A percentile compares a stretch with the other conserved stretches of the same genome.
These are phyloP conservation scores for Colletotrichum paranaense DNA, from an alignment of 2,329 filamentous ascomycete genomes.

Conservation along the genomic window DNA sequence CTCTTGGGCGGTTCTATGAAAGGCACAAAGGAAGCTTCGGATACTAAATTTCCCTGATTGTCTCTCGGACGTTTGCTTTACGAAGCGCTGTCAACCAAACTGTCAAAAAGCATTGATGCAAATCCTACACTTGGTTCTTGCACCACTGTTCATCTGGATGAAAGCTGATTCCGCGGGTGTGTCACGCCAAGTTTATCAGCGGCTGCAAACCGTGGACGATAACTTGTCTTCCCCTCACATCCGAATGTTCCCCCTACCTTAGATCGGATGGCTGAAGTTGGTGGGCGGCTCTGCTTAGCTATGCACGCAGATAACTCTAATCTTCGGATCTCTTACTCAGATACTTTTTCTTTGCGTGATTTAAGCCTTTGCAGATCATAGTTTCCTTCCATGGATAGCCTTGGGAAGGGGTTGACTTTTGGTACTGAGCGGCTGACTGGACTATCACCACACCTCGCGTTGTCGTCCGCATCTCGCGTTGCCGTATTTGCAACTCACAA, in stretches of 20 bases:
- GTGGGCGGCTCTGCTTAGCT: background rate
- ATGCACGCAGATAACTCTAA: background rate
- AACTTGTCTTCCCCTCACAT: background rate
- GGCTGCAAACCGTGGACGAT: background rate
- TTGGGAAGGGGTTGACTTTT: background rate
- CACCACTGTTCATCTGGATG: background rate
- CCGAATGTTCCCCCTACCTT: background rate
- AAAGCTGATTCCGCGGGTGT: background rate
- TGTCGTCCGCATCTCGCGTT: background rate
- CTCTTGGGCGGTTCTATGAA: background rate
- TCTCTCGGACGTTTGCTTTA: background rate
- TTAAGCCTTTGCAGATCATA: background rate
- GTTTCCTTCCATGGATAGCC: background rate
- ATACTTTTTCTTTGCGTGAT: background rate
- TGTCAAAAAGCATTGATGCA: too few relatives aligned
- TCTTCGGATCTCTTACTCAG: background rate
- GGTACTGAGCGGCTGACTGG: background rate
- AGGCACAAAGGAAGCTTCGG: background rate
- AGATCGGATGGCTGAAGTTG: slow-evolving; percentile 12
- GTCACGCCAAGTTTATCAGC: background rate
- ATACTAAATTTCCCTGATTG: background rate
- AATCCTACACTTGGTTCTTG: background rate
- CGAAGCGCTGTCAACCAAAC: background rate
- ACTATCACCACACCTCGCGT: background rate
- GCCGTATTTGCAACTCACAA: background rate